Base-by-base conservation (phyloP, 345 rosid species). In the Ceriops decandra region DNA sequence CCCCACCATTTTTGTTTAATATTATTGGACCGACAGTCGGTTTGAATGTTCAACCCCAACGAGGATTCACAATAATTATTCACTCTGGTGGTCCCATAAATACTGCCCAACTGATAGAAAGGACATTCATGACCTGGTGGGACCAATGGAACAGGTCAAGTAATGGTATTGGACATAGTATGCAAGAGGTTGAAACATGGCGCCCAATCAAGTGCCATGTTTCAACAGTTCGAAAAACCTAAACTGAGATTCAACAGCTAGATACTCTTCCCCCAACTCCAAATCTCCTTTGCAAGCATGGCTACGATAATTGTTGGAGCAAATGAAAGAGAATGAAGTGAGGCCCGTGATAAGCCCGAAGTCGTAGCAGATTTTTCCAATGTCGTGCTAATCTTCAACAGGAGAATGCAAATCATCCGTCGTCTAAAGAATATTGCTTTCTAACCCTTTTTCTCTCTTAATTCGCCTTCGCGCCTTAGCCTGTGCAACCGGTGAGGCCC, bases 71-170 rank as follows among this genome's bases (percentile, higher is more conserved):
- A 10, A 38, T 38, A 38, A 38, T 38, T 38, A 38, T 15, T 2
- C 46, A 24, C 46, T 38, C 46, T 9, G 0, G 46, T 33, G 1
- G 3, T 9, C 46, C 15, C 46, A 10, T 2, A 97, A 70, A 91
- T 93, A 81, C 84, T 89, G 72, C 97, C 97, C 98, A 49, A 85
- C 97, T 0, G 79, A 80, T 6, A 85, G 82, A 72, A 80, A 69
- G 26, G 91, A 91, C 67, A 80, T 91, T 67, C 92, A 69, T 26
- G 98, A 91, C 32, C 17, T 93, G 60, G 98, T 9, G 46, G 46
- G 98, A 24, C 26, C 26, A 24, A 24, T 24, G 26, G 26, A 24
- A 24, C 26, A 24, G 26, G 35, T 7, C 35, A 6, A 33, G 6
- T 24, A 24, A 24, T 24, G 1, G 36, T 7, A 7, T 7, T 7